These are phyloP conservation scores for Pisolithus orientalis DNA, from an alignment of 768 basidiomycete genomes.

Conservation along the genomic window DNA sequence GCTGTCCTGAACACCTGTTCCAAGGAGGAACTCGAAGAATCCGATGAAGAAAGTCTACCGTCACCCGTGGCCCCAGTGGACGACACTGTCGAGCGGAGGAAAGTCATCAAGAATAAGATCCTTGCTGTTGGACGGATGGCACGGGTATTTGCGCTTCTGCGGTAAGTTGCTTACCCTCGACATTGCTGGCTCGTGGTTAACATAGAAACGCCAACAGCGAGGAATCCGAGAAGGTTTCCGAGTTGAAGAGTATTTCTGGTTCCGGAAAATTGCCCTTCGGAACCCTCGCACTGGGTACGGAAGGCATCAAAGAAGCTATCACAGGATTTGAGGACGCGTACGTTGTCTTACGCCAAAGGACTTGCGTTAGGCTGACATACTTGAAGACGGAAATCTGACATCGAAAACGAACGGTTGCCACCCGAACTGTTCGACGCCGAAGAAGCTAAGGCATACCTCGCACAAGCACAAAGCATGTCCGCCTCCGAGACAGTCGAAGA, in stretches of 20 bases:
- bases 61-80: conserved; percentile 32
- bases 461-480: conserved; percentile 27
- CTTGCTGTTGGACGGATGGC: conserved; percentile 96
- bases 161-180: conserved; percentile 48
- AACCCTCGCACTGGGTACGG: conserved; percentile 78
- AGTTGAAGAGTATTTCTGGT: conserved; percentile 87
- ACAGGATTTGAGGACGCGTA: conserved; percentile 94
- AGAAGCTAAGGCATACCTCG: conserved; percentile 61
- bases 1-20: conserved; percentile 94
- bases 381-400: conserved; percentile 89
- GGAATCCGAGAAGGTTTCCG: conserved; percentile 96
- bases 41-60: conserved; percentile 39
- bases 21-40: conserved; percentile 92
- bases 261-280: conserved; percentile 75
- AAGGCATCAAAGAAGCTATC: conserved; percentile 94
- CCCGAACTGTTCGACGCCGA: conserved; percentile 85
- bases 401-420: conserved; percentile 97
- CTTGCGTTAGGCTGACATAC: background rate
- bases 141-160: conserved; percentile 89
- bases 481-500: conserved; percentile 49
- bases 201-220: conserved; percentile 47
- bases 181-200: background rate
- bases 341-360: conserved; percentile 27
- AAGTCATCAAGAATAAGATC: conserved; percentile 97
- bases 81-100: conserved; percentile 68